Evolutionary conservation across 2,329 filamentous ascomycete species (phyloP), one percentile per base, ranked within the genome.

Genomic region (Rugonectria rugulosa): DNA sequence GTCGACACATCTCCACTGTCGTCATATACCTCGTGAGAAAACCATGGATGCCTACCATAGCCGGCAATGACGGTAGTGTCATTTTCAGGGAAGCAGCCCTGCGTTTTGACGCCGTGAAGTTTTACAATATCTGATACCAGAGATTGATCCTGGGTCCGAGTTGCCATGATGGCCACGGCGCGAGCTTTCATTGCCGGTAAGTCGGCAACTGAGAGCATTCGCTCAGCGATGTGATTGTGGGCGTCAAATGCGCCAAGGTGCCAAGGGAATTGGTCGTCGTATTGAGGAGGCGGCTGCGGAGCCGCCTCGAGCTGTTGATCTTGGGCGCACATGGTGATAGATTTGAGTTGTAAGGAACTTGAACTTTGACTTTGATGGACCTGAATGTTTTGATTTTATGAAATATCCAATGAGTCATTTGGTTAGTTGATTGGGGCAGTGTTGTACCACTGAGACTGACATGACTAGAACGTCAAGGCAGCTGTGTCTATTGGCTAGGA

Each of bases 181-280:
- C 56, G 53, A 4, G 65, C 29, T 21, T 56, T 64, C 64, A 68
- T 67, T 0, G 9, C 40, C 3, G 53, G 44, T 0, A 68, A 12
- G 0, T 62, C 34, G 0, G 45, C 23, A 1, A 63, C 3, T 0
- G 66, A 60, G 0, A 49, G 20, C 0, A 52, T 38, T 1, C 65
- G 7, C 10, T 68, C 66, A 0, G 59, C 64, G 1, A 67, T 49
- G 11, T 68, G 66, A 12, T 65, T 67, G 6, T 68, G 66, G 0
- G 53, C 66, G 49, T 76, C 72, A 47, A 80, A 80, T 0, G 57
- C 59, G 1, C 64, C 62, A 0, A 67, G 3, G 9, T 61, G 57
- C 65, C 66, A 68, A 0, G 66, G 66, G 2, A 68, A 68, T 2
- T 56, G 40, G 1, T 60, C 61, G 27, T 42, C 5, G 12, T 57